phyloP scores from a whole-genome alignment of 208 protist genomes.

The Kentomonas sorsogonicus region DNA sequence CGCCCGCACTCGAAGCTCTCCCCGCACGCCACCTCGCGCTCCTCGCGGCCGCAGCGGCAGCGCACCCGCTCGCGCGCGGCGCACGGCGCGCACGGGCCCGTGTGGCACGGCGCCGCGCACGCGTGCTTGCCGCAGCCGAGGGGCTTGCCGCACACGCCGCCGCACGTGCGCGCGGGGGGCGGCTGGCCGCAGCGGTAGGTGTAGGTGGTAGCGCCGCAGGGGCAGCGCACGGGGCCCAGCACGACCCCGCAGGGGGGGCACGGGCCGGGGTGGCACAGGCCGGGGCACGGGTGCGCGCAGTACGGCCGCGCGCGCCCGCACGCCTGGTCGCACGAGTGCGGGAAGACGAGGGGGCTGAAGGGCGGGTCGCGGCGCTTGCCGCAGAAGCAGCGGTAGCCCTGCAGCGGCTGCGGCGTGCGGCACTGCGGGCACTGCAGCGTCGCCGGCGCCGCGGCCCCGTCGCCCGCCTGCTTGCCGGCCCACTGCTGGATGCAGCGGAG shows the following conservation, averaged over 20 bases:
- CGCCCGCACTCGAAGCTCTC: slow-evolving; percentile 39
- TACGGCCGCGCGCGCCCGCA: slow-evolving; percentile 38
- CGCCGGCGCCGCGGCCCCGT: slow-evolving; percentile 7
- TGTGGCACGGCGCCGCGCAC: slow-evolving; percentile 47
- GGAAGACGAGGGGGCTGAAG: slow-evolving; percentile 61
- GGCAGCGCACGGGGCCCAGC: slow-evolving; percentile 36
- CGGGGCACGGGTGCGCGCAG: slow-evolving; percentile 48
- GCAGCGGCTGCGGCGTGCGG: slow-evolving; percentile 22
- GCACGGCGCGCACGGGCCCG: slow-evolving; percentile 38
- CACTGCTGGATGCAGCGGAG: slow-evolving; percentile 65
- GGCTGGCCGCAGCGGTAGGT: slow-evolving; percentile 57
- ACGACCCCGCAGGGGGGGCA: slow-evolving; percentile 46
- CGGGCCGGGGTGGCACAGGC: slow-evolving; percentile 71
- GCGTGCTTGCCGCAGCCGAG: slow-evolving; percentile 50
- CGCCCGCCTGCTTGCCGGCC: slow-evolving; percentile 5
- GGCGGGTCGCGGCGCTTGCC: slow-evolving; percentile 46
- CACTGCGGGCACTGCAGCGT: slow-evolving; percentile 49
- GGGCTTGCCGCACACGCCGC: slow-evolving; percentile 31
- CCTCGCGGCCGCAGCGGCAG: slow-evolving; percentile 40
- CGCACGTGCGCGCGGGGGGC: slow-evolving; percentile 53
- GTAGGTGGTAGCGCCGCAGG: slow-evolving; percentile 61
- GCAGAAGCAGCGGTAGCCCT: slow-evolving; percentile 59
- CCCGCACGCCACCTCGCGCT: slow-evolving; percentile 28
- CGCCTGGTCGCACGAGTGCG: slow-evolving; percentile 69
- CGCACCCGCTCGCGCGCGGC: slow-evolving; percentile 10